Evolutionary conservation across 305 asterid genomes (phyloP), one percentile per base, ranked within the genome.

Genomic region (Fraxinus xanthoxyloides): DNA sequence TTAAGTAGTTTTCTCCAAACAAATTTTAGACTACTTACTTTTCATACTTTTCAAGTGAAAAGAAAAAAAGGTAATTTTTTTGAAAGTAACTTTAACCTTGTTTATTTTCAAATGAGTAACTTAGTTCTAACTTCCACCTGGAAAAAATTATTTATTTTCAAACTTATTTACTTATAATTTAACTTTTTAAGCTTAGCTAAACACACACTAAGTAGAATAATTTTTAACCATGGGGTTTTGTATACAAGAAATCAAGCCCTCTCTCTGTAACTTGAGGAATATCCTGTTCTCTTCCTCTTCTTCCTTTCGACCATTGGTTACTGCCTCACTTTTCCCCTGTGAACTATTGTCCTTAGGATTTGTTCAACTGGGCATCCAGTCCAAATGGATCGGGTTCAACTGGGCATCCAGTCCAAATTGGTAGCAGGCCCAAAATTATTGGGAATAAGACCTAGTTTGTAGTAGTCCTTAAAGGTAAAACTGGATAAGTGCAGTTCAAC

Each of bases 381-480:
- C 97, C 97, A 82, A 92, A 94, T 23, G 98, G 98, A 87, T 94
- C 99, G 0, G 86, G 84, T 84, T 92, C 98, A n/a, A n/a, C n/a
- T n/a, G n/a, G n/a, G n/a, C n/a, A n/a, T n/a, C n/a, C n/a, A n/a
- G n/a, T n/a, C n/a, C n/a, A n/a, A n/a, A n/a, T n/a, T n/a, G n/a
- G 51, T 40, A 40, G 51, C 51, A 40, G 51, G 51, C 51, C 17
- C 51, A 40, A 40, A 40, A 8, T 38, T 40, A 40, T 40, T 10
- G 0, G 15, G 51, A 40, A 40, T 40, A 40, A 40, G 51, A 9
- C 17, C 15, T 40, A 9, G 17, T 40, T 40, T 8, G 15, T 2
- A 2, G 15, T 10, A 9, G 4, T 10, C 0, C 15, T 40, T 9
- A 40, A 40, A 40, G 17, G 3, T 10, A 10, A 40, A 10, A 9